Evolutionary conservation across 257 asterid species (phyloP).

Genomic region (Solanum gracilifrons): DNA sequence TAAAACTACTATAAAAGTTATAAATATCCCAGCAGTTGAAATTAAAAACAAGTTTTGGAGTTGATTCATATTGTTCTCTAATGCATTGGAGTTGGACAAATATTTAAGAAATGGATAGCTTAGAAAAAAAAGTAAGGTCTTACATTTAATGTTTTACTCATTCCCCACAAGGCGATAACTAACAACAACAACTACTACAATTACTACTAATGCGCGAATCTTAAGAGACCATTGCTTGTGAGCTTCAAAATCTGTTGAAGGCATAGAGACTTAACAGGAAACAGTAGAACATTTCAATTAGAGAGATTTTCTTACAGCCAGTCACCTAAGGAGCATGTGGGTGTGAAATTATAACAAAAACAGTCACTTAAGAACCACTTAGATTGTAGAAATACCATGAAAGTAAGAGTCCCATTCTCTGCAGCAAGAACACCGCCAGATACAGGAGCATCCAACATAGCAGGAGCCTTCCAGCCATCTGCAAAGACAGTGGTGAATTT

Average conservation of each 20-base stretch:
- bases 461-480: conserved; percentile 43
- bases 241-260: not conserved
- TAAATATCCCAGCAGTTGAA: not conserved
- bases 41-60: not conserved
- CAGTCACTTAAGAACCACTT: not conserved
- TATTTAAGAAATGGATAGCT: not conserved
- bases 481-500: not conserved
- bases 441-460: conserved; percentile 97
- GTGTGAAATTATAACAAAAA: not conserved
- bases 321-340: not conserved
- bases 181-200: not conserved
- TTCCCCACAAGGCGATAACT: not conserved
- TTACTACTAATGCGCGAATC: not conserved
- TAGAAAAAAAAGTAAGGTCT: not conserved
- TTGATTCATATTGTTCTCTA: not conserved
- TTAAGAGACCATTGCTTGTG: not conserved
- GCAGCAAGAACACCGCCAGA: conserved; percentile 96
- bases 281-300: not conserved
- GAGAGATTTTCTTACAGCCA: not conserved
- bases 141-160: not conserved
- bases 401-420: conserved; percentile 79
- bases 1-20: not conserved
- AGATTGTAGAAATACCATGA: conserved; percentile 50
- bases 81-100: not conserved
- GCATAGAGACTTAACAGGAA: not conserved